Evolutionary conservation across 1,284 basidiomycete genomes (phyloP).

Genomic region (Mycena citricolor): DNA sequence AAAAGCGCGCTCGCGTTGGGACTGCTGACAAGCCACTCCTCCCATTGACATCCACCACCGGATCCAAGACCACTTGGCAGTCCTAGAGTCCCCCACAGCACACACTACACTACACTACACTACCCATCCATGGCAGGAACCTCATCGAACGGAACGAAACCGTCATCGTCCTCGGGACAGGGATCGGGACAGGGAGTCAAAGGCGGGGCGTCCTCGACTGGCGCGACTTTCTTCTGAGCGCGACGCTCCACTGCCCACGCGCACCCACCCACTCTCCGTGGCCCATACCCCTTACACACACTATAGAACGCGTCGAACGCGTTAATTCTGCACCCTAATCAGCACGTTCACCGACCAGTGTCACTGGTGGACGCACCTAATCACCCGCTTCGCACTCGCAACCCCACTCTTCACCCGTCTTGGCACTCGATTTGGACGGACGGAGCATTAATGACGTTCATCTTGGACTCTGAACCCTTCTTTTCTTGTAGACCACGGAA

Average conservation of each 20-base stretch:
- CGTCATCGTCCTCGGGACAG: slow-evolving; percentile 34
- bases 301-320: slow-evolving; percentile 9
- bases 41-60: too few species aligned
- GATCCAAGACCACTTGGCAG: slow-evolving; percentile 22
- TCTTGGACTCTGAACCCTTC: slow-evolving; percentile 15
- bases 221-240: slow-evolving; percentile 51
- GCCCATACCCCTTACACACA: slow-evolving; percentile 1
- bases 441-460: slow-evolving; percentile 15
- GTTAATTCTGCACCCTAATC: slow-evolving; percentile 14
- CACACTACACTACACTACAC: slow-evolving; percentile 21
- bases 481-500: slow-evolving; percentile 23
- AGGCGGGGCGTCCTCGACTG: slow-evolving; percentile 42
- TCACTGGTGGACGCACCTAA: slow-evolving; percentile 23
- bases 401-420: slow-evolving; percentile 2
- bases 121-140: slow-evolving; percentile 45
- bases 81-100: slow-evolving; percentile 16
- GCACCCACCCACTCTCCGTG: too few species aligned
- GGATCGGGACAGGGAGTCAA: slow-evolving; percentile 42
- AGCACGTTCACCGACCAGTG: too few species aligned
- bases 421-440: slow-evolving; percentile 4
- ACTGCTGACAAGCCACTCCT: too few species aligned
- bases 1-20: too few species aligned
- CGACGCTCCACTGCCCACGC: too few species aligned
- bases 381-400: slow-evolving; percentile 6
- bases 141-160: slow-evolving; percentile 38